Base-by-base conservation (phyloP, 805 yeast genomes). In the Candida vartiovaarae region DNA sequence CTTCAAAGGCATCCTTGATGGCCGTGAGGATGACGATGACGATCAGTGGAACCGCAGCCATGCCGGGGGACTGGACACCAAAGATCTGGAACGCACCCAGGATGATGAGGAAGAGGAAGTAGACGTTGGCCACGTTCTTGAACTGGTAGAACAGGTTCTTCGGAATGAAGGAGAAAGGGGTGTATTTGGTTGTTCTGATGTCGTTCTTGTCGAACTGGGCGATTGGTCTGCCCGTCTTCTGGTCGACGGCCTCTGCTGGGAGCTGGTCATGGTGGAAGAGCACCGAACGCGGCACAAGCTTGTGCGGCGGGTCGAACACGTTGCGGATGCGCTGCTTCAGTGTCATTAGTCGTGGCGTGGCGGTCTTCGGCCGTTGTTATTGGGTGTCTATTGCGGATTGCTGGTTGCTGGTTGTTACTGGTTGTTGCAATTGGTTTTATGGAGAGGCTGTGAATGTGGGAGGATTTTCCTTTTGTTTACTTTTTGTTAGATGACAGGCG, bases 171-270 rank as follows among this genome's bases (percentile, higher is more conserved):
- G 89, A 71, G 35, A 91, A 59, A 4, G 98, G 97, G 2, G 98
- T 91, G 65, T 91, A 93, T 66, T 89, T 90, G 4, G 99, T 87
- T 0, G 98, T 89, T 67, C 97, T 78, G 52, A 91, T 86, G 60
- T 89, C 89, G 68, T 91, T 91, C 42, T 42, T 49, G 29, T 48
- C 50, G 24, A 41, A 49, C 8, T 20, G 33, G 15, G 42, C 40
- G 25, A 40, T 10, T 4, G 52, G 51, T 7, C 48, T 32, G 11
- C 48, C 48, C 6, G 46, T 45, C 43, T 46, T 47, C 26, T 41
- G 40, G 40, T 50, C 47, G 9, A 50, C 34, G 24, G 10, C 44
- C 8, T 46, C 50, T 2, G 35, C 24, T 3, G 55, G 55, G 6
- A 51, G 36, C 1, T 38, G 32, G 8, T 40, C 45, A 26, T 47